Base-by-base conservation (phyloP, 1,284 basidiomycete genomes). In the Agroathelia rolfsii region DNA sequence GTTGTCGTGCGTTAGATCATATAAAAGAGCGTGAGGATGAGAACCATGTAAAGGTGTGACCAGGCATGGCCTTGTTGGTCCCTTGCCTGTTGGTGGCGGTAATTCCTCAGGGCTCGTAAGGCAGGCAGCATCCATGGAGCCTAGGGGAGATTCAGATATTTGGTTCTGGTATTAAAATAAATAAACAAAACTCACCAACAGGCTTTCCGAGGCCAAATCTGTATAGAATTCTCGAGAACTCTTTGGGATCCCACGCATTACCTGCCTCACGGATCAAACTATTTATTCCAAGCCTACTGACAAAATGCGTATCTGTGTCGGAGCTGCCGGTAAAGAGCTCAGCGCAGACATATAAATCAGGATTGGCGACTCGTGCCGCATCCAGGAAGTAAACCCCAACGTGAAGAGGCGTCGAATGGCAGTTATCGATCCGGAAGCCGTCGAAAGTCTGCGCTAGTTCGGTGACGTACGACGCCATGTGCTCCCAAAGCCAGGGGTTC, bases 361-460 rank as follows among this genome's bases (percentile, higher is more conserved):
- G 90, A 47, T 92, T 92, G 36, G 79, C 74, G 14, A 77, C 76
- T 24, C 95, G 74, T 4, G 93, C 94, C 6, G 82, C 79, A 50
- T 98, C 95, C 20, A 98, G 77, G 62, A 98, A 80, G 36, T 72
- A 67, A 10, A 83, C 81, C 12, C 93, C 94, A 12, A 97, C 90
- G 44, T 89, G 79, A 28, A 97, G 61, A 5, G 94, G 95, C 0
- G 94, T 98, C 10, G 94, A 97, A 58, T 98, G 94, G 48, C 90
- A 95, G 54, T 98, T 98, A 59, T 98, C 94, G 47, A 98, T 84
- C 15, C 95, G 76, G 70, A 98, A 95, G 5, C 94, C 94, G 41
- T 95, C 82, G 51, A 96, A 98, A 6, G 74, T 72, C 24, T 60
- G 61, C 0, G 94, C 94, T 27, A 92, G 77, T 12, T 67, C 67